Percentiles rank a stretch among this genome's conserved stretches.
Conservation (phyloP, 352 stramenopile species). For the Globisporangium emineosum region DNA sequence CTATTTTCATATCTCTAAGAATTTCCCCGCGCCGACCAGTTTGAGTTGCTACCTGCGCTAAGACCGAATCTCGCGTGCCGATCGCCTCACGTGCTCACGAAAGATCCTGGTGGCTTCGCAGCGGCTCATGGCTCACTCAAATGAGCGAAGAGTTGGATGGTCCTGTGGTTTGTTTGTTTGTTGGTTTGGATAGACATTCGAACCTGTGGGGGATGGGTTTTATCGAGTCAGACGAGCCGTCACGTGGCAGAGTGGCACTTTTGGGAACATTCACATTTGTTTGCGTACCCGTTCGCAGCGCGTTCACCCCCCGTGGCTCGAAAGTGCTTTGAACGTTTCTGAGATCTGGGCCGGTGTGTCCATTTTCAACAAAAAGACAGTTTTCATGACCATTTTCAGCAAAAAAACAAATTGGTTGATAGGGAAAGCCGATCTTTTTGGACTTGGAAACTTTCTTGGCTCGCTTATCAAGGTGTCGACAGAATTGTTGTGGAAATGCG, state of each 20-base stretch:
- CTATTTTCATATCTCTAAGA: neutral
- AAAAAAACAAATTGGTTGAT: too few relatives aligned
- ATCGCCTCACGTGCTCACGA: neutral
- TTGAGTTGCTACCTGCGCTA: neutral
- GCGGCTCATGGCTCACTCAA: neutral
- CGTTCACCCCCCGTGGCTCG: neutral
- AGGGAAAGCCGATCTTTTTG: too few relatives aligned
- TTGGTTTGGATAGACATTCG: neutral
- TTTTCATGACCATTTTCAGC: too few relatives aligned
- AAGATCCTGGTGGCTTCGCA: neutral
- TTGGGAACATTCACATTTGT: neutral
- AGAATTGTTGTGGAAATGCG: neutral
- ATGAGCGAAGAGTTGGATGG: neutral
- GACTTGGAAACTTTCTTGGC: too few relatives aligned
- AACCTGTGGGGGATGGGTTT: neutral
- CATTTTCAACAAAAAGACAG: neutral
- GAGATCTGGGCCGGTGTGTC: neutral
- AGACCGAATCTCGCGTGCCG: constrained; percentile 1
- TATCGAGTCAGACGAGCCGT: neutral
- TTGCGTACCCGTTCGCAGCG: neutral
- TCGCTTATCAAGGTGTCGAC: neutral
- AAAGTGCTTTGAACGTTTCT: neutral
- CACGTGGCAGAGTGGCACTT: neutral
- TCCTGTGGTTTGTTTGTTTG: neutral
- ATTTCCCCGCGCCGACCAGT: neutral